Evolutionary conservation across 2,329 filamentous ascomycete species (phyloP).

Genomic region (Raffaelea albimanens): DNA sequence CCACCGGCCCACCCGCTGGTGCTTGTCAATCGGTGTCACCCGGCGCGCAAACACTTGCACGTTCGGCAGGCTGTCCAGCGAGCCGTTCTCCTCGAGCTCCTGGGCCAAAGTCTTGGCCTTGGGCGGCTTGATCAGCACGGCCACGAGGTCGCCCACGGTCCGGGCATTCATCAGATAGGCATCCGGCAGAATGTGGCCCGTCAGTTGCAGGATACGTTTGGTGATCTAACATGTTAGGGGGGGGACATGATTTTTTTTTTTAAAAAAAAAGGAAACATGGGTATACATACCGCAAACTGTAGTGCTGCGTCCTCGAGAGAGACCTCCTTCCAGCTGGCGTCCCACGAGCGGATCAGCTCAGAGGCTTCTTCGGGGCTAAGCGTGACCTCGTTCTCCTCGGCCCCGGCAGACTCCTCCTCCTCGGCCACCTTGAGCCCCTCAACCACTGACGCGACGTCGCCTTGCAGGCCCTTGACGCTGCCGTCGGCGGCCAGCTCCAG

Average conservation of each 20-base stretch:
- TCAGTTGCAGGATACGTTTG: slow-evolving; percentile 74
- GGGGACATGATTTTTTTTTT: too few species aligned
- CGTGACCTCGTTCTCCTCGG: not conserved
- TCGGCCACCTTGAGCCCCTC: slow-evolving; percentile 13
- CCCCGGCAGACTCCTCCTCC: slow-evolving; percentile 7
- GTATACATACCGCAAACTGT: slow-evolving; percentile 62
- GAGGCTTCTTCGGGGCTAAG: slow-evolving; percentile 27
- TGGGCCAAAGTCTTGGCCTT: slow-evolving; percentile 56
- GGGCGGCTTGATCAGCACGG: slow-evolving; percentile 40
- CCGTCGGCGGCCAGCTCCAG: slow-evolving; percentile 30
- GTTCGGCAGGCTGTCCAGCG: slow-evolving; percentile 52
- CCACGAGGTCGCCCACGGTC: slow-evolving; percentile 45
- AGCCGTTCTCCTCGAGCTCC: slow-evolving; percentile 36
- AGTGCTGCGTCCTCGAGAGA: slow-evolving; percentile 46
- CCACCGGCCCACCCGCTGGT: slow-evolving; percentile 40
- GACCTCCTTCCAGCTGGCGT: slow-evolving; percentile 47
- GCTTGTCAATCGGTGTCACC: slow-evolving; percentile 62
- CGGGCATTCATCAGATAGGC: slow-evolving; percentile 47
- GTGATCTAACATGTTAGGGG: slow-evolving; percentile 47
- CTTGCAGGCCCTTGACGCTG: slow-evolving; percentile 19
- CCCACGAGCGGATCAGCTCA: slow-evolving; percentile 35
- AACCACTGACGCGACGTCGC: slow-evolving; percentile 23
- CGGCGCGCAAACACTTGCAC: slow-evolving; percentile 57
- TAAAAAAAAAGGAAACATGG: slow-evolving; percentile 3
- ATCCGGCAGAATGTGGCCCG: slow-evolving; percentile 68